Base-by-base conservation (phyloP, 2,329 filamentous ascomycete species). In the Graphiopsis chlorocephala region DNA sequence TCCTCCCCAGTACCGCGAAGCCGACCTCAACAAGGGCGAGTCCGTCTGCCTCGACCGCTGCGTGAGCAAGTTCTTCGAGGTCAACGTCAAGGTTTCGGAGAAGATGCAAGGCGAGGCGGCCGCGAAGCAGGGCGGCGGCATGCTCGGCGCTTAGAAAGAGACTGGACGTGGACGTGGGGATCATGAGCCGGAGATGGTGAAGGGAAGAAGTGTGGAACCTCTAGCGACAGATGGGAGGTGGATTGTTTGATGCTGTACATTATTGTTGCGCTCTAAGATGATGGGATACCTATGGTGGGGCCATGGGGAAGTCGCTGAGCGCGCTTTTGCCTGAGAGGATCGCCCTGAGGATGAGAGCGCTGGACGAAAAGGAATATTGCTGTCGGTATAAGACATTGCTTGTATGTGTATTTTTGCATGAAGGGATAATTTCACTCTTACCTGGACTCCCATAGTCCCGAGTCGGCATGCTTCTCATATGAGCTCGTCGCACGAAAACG, bases 11-110 rank as follows among this genome's bases (percentile, higher is more conserved):
- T 99, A 98, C 87, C 92, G 93, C 78, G 95, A 99, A 83, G 88
- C 87, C 78, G 94, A 99, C 73, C 88, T 99, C 75, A 97, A 97
- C 87, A 99, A 99, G 84, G 96, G 93, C 85, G 95, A 99, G 82
- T 93, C 90, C 72, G 95, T 99, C 73, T 99, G 96, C 83, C 88
- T 99, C 72, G 95, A 99, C 83, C 92, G 95, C 75, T 99, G 96
- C 82, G 91, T 96, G 65, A 86, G 91, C 76, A 99, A 99, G 84
- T 99, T 98, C 84, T 97, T 99, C 82, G 94, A 98, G 73, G 93
- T 97, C 75, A 96, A 97, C 79, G 88, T 97, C 84, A 98, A 97
- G 84, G 92, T 98, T 66, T 94, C 91, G 74, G 93, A 98, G 82
- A 92, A 96, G 82, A 93, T 98, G 88, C 93, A 97, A 82, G 88